Conservation (phyloP, 2,329 filamentous ascomycete genomes). For the Capronia epimyces region DNA sequence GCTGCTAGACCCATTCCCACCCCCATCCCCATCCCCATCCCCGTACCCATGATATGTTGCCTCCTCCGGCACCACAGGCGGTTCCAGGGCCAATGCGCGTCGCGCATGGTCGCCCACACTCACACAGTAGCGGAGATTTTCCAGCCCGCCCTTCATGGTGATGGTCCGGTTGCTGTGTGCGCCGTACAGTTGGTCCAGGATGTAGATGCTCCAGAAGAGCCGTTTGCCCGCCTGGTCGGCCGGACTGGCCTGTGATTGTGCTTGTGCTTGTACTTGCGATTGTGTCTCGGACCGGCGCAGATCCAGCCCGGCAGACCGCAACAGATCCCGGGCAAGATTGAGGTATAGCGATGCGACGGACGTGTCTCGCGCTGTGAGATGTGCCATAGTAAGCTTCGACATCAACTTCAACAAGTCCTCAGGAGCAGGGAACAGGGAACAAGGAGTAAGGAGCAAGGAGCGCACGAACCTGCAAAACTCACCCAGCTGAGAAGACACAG, state of each 20-base stretch:
- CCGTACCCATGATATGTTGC: background rate
- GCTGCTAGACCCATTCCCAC: too few relatives aligned
- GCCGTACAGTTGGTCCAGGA: constrained; percentile 49
- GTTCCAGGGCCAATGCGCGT: background rate
- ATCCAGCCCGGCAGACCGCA: constrained; percentile 48
- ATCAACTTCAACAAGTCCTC: background rate
- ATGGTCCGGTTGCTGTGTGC: constrained; percentile 32
- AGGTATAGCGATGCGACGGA: constrained; percentile 47
- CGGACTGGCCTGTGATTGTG: constrained; percentile 37
- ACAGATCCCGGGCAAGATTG: constrained; percentile 48
- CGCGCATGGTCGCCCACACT: background rate
- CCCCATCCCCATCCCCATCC: too few relatives aligned
- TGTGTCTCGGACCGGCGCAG: constrained; percentile 38
- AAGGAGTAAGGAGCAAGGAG: too few relatives aligned
- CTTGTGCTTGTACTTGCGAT: too few relatives aligned
- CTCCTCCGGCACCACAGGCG: constrained; percentile 1
- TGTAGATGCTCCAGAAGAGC: constrained; percentile 49
- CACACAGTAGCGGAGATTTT: background rate
- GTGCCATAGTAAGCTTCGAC: background rate
- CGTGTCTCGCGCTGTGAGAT: constrained; percentile 38
- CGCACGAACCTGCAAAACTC: constrained; percentile 45
- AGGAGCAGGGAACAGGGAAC: too few relatives aligned
- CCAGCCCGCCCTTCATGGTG: background rate
- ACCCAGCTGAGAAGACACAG: constrained; percentile 49
- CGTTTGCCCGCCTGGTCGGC: constrained; percentile 32